phyloP scores from a whole-genome alignment of 2,329 filamentous ascomycete genomes.

The Fusarium humuli region DNA sequence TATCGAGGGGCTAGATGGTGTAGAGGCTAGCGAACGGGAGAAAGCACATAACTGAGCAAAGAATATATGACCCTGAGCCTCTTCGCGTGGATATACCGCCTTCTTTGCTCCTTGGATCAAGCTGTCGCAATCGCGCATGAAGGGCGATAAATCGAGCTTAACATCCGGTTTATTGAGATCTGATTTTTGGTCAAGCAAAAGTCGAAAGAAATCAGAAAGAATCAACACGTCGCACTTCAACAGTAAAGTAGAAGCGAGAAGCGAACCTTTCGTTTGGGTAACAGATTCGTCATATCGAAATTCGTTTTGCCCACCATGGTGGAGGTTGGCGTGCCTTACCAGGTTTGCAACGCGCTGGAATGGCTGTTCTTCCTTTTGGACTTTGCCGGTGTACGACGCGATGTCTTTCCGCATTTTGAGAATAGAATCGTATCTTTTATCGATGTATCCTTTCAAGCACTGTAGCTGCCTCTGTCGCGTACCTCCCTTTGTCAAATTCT shows the following conservation, averaged over 20 bases:
- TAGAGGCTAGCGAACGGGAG: not conserved
- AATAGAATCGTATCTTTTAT: not conserved
- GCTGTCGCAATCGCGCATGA: not conserved
- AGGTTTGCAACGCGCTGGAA: slow-evolving; percentile 4
- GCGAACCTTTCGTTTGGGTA: not conserved
- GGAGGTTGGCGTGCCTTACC: not conserved
- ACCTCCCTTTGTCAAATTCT: not conserved
- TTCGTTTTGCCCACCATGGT: not conserved
- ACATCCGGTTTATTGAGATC: not conserved
- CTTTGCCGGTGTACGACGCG: not conserved
- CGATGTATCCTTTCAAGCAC: not conserved
- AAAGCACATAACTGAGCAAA: not conserved
- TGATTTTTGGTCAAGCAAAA: not conserved
- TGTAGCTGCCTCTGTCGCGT: not conserved
- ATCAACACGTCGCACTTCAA: slow-evolving; percentile 2
- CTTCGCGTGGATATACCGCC: not conserved
- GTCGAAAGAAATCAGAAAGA: slow-evolving; percentile 1
- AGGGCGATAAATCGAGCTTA: not conserved
- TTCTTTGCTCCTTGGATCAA: not conserved
- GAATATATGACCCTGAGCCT: not conserved
- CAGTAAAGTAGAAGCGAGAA: not conserved
- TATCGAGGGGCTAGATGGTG: not conserved
- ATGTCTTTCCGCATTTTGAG: not conserved
- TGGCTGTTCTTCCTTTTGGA: not conserved
- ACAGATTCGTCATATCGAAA: not conserved